A percentile compares a stretch with the other conserved stretches of the same genome.
phyloP scores from a whole-genome alignment of 140 eudicot species.

The Eryngium alpinum region DNA sequence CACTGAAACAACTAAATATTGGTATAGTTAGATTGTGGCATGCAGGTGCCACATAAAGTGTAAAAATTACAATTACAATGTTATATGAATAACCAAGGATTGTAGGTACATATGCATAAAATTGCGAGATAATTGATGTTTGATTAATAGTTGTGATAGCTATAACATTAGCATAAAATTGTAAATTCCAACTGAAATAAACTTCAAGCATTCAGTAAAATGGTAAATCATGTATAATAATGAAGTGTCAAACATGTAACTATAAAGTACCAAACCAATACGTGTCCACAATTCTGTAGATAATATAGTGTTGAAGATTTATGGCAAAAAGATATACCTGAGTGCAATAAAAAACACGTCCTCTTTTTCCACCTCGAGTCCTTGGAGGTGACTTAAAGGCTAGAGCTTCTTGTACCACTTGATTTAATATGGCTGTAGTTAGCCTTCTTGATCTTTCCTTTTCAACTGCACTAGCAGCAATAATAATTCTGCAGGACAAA shows the following conservation, averaged over 20 bases:
- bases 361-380: conserved; percentile 95
- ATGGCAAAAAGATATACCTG: conserved; percentile 49
- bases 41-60: too few relatives aligned
- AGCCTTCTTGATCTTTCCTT: conserved; percentile 94
- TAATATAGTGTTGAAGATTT: neutral
- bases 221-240: neutral
- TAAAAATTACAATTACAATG: too few relatives aligned
- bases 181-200: neutral
- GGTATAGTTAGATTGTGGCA: too few relatives aligned
- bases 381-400: conserved; percentile 97
- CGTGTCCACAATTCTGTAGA: neutral
- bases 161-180: neutral
- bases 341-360: conserved; percentile 83
- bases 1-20: too few relatives aligned
- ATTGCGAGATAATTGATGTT: too few relatives aligned
- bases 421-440: conserved; percentile 78
- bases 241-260: neutral
- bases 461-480: conserved; percentile 84
- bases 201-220: neutral
- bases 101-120: too few relatives aligned
- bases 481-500: conserved; percentile 48
- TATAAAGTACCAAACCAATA: neutral
- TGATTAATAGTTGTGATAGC: too few relatives aligned
- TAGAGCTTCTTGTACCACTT: conserved; percentile 82
- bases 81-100: too few relatives aligned